A percentile compares a stretch with the other conserved stretches of the same genome.
Evolutionary conservation across 768 basidiomycete species (phyloP).

Genomic region (Exsudoporus frostii): DNA sequence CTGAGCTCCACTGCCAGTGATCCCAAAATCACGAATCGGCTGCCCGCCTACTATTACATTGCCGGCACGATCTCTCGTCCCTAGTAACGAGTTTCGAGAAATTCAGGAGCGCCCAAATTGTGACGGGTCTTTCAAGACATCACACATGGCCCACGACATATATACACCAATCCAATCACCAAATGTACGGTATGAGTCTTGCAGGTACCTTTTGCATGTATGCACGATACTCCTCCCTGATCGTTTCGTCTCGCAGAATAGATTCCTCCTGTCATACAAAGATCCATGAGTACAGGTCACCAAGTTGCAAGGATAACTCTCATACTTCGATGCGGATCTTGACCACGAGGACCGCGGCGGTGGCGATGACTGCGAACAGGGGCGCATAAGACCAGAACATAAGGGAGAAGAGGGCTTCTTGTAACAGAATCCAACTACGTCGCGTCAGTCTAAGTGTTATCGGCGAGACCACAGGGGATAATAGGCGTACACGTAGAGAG

Average conservation of each 20-base stretch:
- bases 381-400: conserved; percentile 14
- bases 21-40: too few species aligned
- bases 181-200: conserved; percentile 10
- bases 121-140: not conserved
- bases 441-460: not conserved
- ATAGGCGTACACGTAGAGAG: conserved; percentile 8
- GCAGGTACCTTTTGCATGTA: conserved; percentile 14
- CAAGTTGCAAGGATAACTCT: too few species aligned
- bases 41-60: too few species aligned
- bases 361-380: not conserved
- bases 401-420: not conserved
- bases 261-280: conserved; percentile 2
- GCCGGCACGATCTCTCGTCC: too few species aligned
- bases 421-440: not conserved
- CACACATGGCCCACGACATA: not conserved
- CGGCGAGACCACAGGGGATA: not conserved
- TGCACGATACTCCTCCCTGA: conserved; percentile 5
- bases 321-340: conserved; percentile 12
- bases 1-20: too few species aligned
- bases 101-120: too few species aligned
- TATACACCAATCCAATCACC: not conserved
- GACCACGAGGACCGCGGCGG: not conserved
- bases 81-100: too few species aligned
- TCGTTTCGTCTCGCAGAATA: conserved; percentile 3
- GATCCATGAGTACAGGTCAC: not conserved